Evolutionary conservation across 2,329 filamentous ascomycete genomes (phyloP), one percentile per base, ranked within the genome.

Genomic region (Paraconiothyrium sp.): DNA sequence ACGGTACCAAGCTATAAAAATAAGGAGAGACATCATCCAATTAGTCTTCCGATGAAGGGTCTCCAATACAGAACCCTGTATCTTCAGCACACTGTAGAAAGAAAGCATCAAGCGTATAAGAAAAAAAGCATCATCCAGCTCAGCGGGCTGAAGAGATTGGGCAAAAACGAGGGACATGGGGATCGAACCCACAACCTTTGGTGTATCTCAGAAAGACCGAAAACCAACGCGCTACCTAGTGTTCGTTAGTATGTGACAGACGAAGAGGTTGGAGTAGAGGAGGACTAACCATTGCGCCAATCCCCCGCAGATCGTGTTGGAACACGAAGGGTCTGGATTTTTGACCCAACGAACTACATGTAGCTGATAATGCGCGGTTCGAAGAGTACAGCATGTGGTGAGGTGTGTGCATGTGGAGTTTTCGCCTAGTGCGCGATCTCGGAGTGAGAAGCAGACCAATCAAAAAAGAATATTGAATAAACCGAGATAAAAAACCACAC

Each of bases 111-210:
- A 65, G 14, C 20, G 20, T 67, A 67, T 3, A 55, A 59, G 63
- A 71, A 59, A 7, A 72, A 75, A 62, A 48, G 4, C 6, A 4
- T 30, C 27, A 4, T 30, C 6, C 27, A 30, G 27, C 27, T 30
- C 27, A 4, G 6, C 6, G 6, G 6, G 27, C 27, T 6, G 27
- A 30, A 30, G 1, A 30, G 27, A 30, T 30, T 30, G 27, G 20
- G 20, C 20, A 41, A 41, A 41, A 41, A 7, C 37, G 37, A 41
- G 37, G 37, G 37, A 41, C 37, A 41, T 41, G 37, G 37, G 37
- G 37, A 13, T 41, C 37, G 37, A 41, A 41, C 37, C 37, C 37
- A 41, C 39, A 41, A 41, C 39, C 39, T 41, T 41, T 41, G 8
- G 13, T 41, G 39, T 41, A 41, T 41, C n/a, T 41, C 39, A 41